Percentiles rank a stretch among this genome's conserved stretches.
Evolutionary conservation across 225 moss, liverwort and hornwort species (phyloP).

Genomic region (Bryoerythrophyllum caledonicum): DNA sequence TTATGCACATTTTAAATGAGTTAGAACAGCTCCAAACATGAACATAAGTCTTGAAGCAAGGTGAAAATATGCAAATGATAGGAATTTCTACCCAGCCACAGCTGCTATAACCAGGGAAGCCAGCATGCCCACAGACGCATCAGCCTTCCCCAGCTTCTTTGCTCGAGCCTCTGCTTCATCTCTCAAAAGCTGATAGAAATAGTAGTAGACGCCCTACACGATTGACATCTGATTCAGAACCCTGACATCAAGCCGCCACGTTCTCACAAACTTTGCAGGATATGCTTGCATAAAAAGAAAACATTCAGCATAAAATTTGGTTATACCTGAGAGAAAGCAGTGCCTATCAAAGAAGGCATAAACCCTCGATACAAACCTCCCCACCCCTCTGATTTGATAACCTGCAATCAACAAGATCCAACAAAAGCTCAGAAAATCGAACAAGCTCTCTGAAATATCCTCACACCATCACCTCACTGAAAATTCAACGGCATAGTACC

Average conservation of each 20-base stretch:
- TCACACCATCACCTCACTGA: background rate
- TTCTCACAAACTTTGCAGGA: background rate
- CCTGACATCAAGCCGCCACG: background rate
- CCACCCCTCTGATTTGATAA: constrained; percentile 76
- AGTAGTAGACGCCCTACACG: constrained; percentile 74
- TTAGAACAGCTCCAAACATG: too few species aligned
- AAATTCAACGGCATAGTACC: constrained; percentile 21
- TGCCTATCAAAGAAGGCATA: constrained; percentile 67
- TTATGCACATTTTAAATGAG: too few species aligned
- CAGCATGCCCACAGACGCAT: constrained; percentile 75
- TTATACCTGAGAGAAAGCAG: constrained; percentile 69
- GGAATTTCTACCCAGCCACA: constrained; percentile 59
- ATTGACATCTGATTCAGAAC: background rate
- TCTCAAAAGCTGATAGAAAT: constrained; percentile 72
- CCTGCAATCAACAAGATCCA: constrained; percentile 27
- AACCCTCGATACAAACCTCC: constrained; percentile 82
- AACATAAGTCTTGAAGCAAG: background rate
- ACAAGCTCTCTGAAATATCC: too few species aligned
- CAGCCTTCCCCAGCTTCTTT: constrained; percentile 54
- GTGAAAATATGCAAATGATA: background rate
- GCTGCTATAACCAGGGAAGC: constrained; percentile 63
- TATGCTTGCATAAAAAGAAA: background rate
- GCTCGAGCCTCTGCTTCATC: constrained; percentile 64
- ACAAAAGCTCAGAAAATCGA: too few species aligned
- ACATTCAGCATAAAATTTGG: background rate